Evolutionary conservation across 176 grass and related monocot genomes (phyloP), one percentile per base, ranked within the genome.

Genomic region (Areca catechu): DNA sequence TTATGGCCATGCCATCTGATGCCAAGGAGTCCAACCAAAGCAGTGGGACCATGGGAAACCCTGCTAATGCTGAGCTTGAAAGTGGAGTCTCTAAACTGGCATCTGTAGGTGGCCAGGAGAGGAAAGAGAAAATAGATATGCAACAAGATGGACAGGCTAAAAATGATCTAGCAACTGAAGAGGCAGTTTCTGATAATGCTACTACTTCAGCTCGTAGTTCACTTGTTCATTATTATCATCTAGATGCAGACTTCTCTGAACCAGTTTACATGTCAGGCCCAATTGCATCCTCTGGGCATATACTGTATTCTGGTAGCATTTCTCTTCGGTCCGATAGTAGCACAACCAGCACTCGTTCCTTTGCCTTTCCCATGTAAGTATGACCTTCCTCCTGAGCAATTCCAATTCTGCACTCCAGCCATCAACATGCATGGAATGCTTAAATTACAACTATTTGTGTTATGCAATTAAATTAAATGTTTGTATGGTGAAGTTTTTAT

Each of bases 291-390:
- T 89, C 86, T 4, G 82, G 76, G 48, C 79, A 75, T 51, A 81
- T 95, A 54, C 55, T 72, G 62, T 83, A 74, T 83, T 83, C 88
- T 51, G 90, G 86, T 22, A 95, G 82, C 53, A 83, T 83, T 69
- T 95, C 90, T 74, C 83, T 89, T 47, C 86, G 90, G 50, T 95
- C 90, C 23, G 90, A 95, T 49, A 89, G 90, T 72, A 89, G 82
- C 63, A 79, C 89, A 28, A 89, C 79, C 50, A 95, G 90, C 66
- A 80, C 86, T 24, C 76, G 86, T 7, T 95, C 90, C 20, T 95
- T 95, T 24, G 90, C 90, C 16, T 95, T 95, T 72, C 90, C 90
- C 48, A 84, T 95, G 90, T 95, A 89, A 83, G 90, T 75, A 30
- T 16, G 27, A 59, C 56, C 15, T 58, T 24, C 22, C 23, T 16